Percentiles rank a stretch among this genome's conserved stretches.
These are phyloP conservation scores for Ganoderma sp. DNA, from an alignment of 1,284 basidiomycete genomes.

Conservation along the genomic window DNA sequence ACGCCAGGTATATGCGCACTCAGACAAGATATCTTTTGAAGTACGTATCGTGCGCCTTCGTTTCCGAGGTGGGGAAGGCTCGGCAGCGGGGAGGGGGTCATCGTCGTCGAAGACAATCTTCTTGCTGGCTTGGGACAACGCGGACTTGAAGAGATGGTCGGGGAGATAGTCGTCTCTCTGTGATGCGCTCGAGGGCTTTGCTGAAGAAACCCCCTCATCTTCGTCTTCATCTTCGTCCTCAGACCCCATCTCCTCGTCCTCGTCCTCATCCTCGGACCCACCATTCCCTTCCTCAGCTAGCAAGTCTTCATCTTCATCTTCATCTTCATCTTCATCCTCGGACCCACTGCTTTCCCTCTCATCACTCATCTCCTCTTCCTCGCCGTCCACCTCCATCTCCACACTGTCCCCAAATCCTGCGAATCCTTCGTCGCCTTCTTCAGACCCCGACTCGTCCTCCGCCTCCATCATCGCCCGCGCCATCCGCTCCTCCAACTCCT, in stretches of 20 bases:
- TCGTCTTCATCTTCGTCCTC: neutral
- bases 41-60: slow-evolving; percentile 35
- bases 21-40: slow-evolving; percentile 41
- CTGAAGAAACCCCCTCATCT: neutral
- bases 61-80: slow-evolving; percentile 28
- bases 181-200: slow-evolving; percentile 1
- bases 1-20: slow-evolving; percentile 33
- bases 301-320: slow-evolving; percentile 40
- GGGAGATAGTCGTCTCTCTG: slow-evolving; percentile 42
- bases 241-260: slow-evolving; percentile 7
- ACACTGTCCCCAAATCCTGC: slow-evolving; percentile 7
- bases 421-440: slow-evolving; percentile 29
- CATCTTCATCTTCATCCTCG: slow-evolving; percentile 52
- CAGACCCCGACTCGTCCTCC: slow-evolving; percentile 22
- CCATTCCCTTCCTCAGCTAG: neutral
- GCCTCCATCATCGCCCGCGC: slow-evolving; percentile 44
- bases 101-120: slow-evolving; percentile 25
- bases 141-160: slow-evolving; percentile 44
- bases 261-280: slow-evolving; percentile 19
- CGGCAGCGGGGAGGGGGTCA: slow-evolving; percentile 15
- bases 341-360: no score
- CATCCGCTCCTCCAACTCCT: slow-evolving; percentile 41
- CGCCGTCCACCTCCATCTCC: neutral
- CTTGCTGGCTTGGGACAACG: slow-evolving; percentile 32
- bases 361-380: no score